Evolutionary conservation across 345 rosid genomes (phyloP).

Genomic region (Pistacia integerrima): DNA sequence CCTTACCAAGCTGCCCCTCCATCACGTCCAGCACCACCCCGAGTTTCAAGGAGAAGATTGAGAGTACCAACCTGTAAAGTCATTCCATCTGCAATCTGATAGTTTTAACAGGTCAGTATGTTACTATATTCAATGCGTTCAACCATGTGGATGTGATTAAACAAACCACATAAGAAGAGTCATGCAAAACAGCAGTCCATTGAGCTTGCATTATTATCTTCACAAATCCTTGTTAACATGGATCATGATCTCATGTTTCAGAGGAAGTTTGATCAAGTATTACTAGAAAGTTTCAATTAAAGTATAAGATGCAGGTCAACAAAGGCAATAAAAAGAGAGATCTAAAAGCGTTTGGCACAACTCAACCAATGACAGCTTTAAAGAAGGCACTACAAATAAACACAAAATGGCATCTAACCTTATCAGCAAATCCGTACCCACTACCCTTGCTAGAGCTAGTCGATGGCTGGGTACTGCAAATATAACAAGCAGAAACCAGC

Average conservation of each 20-base stretch:
- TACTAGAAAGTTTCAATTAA: neutral
- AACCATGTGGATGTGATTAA: neutral
- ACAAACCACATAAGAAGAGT: neutral
- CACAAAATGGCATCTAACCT: slow-evolving; percentile 55
- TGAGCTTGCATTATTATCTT: neutral
- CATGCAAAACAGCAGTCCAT: neutral
- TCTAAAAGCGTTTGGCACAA: neutral
- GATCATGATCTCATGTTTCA: neutral
- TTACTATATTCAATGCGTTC: slow-evolving; percentile 13
- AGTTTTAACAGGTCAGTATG: slow-evolving; percentile 21
- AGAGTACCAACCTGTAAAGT: slow-evolving; percentile 81
- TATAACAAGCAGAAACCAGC: slow-evolving; percentile 10
- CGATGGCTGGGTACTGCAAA: slow-evolving; percentile 61
- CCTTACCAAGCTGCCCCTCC: slow-evolving; percentile 95
- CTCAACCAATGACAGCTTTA: neutral
- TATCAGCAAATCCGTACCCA: slow-evolving; percentile 98
- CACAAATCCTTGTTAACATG: neutral
- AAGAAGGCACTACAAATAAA: neutral
- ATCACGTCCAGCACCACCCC: slow-evolving; percentile 59
- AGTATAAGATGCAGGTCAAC: neutral
- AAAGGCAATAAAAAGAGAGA: neutral
- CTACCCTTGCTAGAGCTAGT: slow-evolving; percentile 67
- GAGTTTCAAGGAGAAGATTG: slow-evolving; percentile 93
- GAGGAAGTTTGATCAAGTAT: neutral
- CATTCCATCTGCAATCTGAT: slow-evolving; percentile 99